Conservation (phyloP, 805 yeast genomes). For the Saccharomycopsis selenospora region DNA sequence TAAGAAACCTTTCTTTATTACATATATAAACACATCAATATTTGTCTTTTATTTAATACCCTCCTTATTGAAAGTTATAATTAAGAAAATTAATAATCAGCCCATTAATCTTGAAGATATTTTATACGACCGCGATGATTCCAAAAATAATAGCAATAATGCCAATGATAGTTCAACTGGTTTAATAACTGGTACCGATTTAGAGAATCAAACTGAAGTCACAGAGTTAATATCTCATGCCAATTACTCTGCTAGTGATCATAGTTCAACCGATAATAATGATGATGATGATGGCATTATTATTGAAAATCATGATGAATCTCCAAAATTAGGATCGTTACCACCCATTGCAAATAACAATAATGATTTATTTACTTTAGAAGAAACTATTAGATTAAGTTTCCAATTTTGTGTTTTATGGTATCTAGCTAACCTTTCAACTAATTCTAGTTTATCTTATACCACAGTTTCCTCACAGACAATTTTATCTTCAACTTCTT, state of each 20-base stretch:
- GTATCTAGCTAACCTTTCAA: constrained; percentile 84
- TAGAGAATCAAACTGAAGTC: constrained; percentile 14
- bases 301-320: constrained; percentile 12
- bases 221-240: constrained; percentile 8
- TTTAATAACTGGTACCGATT: constrained; percentile 6
- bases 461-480: constrained; percentile 95
- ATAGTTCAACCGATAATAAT: constrained; percentile 5
- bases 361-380: constrained; percentile 34
- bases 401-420: constrained; percentile 80
- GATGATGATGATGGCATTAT: neutral
- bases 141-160: neutral
- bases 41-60: constrained; percentile 75
- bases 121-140: constrained; percentile 1
- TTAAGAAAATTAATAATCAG: constrained; percentile 13
- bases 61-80: constrained; percentile 29
- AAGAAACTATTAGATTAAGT: constrained; percentile 68
- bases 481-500: constrained; percentile 83
- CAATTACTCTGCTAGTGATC: constrained; percentile 5
- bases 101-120: constrained; percentile 3
- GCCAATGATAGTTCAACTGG: neutral
- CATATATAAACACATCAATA: constrained; percentile 84
- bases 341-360: too few relatives aligned
- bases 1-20: constrained; percentile 85
- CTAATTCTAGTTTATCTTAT: constrained; percentile 79
- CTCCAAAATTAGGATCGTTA: too few relatives aligned